phyloP scores from a whole-genome alignment of 2,329 filamentous ascomycete genomes.

The Diaporthe vaccinii region DNA sequence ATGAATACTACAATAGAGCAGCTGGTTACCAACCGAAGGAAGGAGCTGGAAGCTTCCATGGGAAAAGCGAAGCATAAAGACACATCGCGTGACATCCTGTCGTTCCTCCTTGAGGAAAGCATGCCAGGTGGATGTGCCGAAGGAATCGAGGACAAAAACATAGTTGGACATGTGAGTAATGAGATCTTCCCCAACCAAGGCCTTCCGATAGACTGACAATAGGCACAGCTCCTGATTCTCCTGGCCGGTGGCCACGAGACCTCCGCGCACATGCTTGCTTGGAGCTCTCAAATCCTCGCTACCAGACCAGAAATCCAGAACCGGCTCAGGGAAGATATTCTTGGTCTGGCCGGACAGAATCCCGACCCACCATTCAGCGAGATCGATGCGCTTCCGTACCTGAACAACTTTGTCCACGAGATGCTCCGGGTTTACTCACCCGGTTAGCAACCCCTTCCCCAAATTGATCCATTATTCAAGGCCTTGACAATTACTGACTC shows the following conservation, averaged over 20 bases:
- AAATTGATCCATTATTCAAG: neutral
- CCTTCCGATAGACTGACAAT: neutral
- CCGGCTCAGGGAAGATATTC: neutral
- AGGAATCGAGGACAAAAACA: neutral
- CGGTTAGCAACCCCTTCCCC: neutral
- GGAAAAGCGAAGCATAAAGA: neutral
- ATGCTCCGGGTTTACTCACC: neutral
- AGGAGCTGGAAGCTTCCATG: too few species aligned
- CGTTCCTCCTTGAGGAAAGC: neutral
- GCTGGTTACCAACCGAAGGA: neutral
- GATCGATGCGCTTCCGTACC: neutral
- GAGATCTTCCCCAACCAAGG: neutral
- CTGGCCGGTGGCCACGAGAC: neutral
- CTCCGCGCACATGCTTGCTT: neutral
- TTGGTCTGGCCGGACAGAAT: neutral
- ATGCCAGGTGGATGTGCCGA: neutral
- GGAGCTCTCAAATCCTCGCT: neutral
- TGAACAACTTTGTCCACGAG: neutral
- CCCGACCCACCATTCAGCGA: neutral
- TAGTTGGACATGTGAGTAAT: neutral
- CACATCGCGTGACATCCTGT: neutral
- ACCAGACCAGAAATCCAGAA: neutral
- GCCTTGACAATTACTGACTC: neutral
- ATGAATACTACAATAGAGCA: neutral
- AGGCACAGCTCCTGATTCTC: neutral